phyloP scores from a whole-genome alignment of 305 asterid species.

The Fraxinus ornus region DNA sequence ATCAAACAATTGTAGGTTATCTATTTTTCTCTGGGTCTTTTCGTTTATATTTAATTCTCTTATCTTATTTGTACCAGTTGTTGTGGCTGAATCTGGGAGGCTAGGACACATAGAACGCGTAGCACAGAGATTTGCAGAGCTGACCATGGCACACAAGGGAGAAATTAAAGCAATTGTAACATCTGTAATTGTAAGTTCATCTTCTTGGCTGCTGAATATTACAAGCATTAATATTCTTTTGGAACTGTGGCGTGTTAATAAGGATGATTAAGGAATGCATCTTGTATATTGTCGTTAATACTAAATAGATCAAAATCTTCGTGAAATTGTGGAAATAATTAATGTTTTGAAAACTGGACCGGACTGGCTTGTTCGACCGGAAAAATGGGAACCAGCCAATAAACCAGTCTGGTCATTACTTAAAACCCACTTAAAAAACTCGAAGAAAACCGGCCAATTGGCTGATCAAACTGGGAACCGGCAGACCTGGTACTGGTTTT shows the following conservation, averaged over 20 bases:
- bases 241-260: background rate
- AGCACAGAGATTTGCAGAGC: conserved; percentile 44
- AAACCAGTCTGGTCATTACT: background rate
- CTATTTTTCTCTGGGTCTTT: background rate
- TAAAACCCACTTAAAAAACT: background rate
- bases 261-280: background rate
- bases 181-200: conserved; percentile 51
- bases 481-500: background rate
- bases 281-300: background rate
- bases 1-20: too few relatives aligned
- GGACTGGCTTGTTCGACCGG: background rate
- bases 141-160: conserved; percentile 62
- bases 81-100: conserved; percentile 58
- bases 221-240: background rate
- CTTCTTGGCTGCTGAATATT: background rate
- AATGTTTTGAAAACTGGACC: background rate
- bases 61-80: conserved; percentile 32
- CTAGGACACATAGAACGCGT: conserved; percentile 39
- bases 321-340: background rate
- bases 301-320: background rate
- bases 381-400: background rate
- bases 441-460: background rate
- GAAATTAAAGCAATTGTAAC: conserved; percentile 57
- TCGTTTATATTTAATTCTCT: background rate
- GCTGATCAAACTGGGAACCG: background rate